These are phyloP conservation scores for Nakazawaea laoshanensis DNA, from an alignment of 805 yeast genomes.

Conservation along the genomic window DNA sequence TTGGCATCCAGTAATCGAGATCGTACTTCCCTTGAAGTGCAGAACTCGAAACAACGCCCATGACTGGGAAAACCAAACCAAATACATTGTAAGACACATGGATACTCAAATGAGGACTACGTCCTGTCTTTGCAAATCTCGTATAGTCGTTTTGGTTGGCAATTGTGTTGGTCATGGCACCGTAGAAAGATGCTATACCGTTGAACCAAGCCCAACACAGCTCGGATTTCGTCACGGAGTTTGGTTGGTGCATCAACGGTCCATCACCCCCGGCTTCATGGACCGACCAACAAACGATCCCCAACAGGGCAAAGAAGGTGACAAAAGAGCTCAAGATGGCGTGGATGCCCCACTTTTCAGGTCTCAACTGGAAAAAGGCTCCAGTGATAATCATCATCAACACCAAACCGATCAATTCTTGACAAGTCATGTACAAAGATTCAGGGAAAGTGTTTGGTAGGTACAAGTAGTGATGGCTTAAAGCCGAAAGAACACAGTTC, in stretches of 20 bases:
- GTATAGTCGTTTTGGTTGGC: slow-evolving; percentile 27
- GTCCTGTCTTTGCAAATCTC: slow-evolving; percentile 16
- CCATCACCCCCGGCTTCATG: neutral
- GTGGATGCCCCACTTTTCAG: slow-evolving; percentile 18
- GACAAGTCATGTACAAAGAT: slow-evolving; percentile 14
- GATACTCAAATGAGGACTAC: neutral
- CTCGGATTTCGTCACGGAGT: neutral
- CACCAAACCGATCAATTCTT: slow-evolving; percentile 15
- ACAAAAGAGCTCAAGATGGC: slow-evolving; percentile 15
- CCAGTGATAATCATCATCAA: slow-evolving; percentile 17
- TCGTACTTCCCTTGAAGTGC: slow-evolving; percentile 33
- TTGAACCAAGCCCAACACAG: slow-evolving; percentile 29
- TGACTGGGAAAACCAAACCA: slow-evolving; percentile 34
- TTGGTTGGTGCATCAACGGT: neutral
- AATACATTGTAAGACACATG: slow-evolving; percentile 13
- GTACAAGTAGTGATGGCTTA: slow-evolving; percentile 25
- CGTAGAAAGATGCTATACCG: slow-evolving; percentile 29
- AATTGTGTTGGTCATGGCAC: slow-evolving; percentile 28
- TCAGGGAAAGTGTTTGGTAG: slow-evolving; percentile 15
- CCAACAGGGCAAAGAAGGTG: slow-evolving; percentile 16
- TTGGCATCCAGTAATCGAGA: slow-evolving; percentile 35
- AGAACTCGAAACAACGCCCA: slow-evolving; percentile 37
- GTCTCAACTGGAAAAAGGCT: slow-evolving; percentile 15
- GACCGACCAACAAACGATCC: slow-evolving; percentile 18
- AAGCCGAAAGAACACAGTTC: slow-evolving; percentile 27